phyloP scores from a whole-genome alignment of 75 land plant genomes.

The Cupressus sempervirens region DNA sequence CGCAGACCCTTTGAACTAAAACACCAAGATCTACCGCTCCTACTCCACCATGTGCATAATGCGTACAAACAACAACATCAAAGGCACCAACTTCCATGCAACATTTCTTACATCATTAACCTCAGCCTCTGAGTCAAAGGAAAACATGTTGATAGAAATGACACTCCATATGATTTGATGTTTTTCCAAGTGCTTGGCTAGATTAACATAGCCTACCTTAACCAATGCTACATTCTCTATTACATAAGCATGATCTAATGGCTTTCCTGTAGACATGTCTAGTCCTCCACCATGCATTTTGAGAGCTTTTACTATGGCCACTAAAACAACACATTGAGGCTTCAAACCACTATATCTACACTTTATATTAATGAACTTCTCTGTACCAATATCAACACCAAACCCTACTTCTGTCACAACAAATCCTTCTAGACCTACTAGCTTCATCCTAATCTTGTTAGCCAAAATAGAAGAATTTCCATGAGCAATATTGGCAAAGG shows the following conservation, averaged over 20 bases:
- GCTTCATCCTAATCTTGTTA: slow-evolving; percentile 86
- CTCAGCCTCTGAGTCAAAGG: slow-evolving; percentile 85
- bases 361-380: slow-evolving; percentile 96
- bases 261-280: slow-evolving; percentile 86
- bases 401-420: slow-evolving; percentile 98
- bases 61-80: slow-evolving; percentile 92
- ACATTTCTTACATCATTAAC: slow-evolving; percentile 73
- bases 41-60: slow-evolving; percentile 95
- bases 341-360: slow-evolving; percentile 86
- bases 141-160: slow-evolving; percentile 84
- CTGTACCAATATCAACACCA: slow-evolving; percentile 94
- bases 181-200: slow-evolving; percentile 81
- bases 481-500: slow-evolving; percentile 99
- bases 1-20: slow-evolving; percentile 95
- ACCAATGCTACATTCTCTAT: slow-evolving; percentile 82
- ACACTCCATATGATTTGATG: slow-evolving; percentile 81
- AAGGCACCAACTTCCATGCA: slow-evolving; percentile 92
- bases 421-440: slow-evolving; percentile 89
- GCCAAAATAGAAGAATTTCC: slow-evolving; percentile 99
- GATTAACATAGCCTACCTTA: slow-evolving; percentile 75
- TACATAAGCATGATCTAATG: slow-evolving; percentile 81
- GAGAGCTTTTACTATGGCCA: slow-evolving; percentile 90
- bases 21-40: slow-evolving; percentile 95
- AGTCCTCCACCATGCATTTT: slow-evolving; percentile 99
- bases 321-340: slow-evolving; percentile 93